These are phyloP conservation scores for Aspergillus glaucus DNA, from an alignment of 2,329 filamentous ascomycete species.

Conservation along the genomic window DNA sequence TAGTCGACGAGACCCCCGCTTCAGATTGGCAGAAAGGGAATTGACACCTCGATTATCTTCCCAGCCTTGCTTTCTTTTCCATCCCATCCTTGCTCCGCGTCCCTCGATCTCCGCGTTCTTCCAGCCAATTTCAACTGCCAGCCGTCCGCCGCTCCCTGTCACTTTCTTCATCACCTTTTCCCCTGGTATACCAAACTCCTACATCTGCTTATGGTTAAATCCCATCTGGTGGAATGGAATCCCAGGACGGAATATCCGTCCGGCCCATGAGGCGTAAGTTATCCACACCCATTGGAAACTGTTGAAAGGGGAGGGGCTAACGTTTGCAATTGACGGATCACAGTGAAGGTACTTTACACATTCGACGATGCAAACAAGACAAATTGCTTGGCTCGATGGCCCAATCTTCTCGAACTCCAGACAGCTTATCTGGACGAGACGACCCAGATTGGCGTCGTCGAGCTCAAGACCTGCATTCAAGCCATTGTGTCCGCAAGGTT, in stretches of 20 bases:
- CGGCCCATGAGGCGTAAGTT: constrained; percentile 63
- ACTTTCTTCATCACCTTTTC: not conserved
- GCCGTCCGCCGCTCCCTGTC: not conserved
- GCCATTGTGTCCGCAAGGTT: constrained; percentile 64
- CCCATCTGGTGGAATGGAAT: constrained; percentile 33
- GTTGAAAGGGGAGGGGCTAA: constrained; percentile 10
- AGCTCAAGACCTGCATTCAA: constrained; percentile 79
- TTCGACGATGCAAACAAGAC: constrained; percentile 86
- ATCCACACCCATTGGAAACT: not conserved
- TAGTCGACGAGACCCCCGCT: constrained; percentile 20
- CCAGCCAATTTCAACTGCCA: not conserved
- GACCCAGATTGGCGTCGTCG: constrained; percentile 77
- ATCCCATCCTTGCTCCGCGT: constrained; percentile 2
- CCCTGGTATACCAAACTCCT: not conserved
- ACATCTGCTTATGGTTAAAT: constrained; percentile 25
- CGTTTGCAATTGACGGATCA: constrained; percentile 8
- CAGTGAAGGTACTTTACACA: constrained; percentile 95
- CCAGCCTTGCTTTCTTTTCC: constrained; percentile 1
- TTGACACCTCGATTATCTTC: not conserved
- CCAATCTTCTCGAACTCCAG: constrained; percentile 71
- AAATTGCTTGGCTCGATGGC: constrained; percentile 81
- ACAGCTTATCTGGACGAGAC: constrained; percentile 74
- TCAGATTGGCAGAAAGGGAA: constrained; percentile 10
- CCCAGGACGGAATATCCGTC: constrained; percentile 50
- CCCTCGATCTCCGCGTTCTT: not conserved